These are phyloP conservation scores for Trichosporon ovoides DNA, from an alignment of 1,284 basidiomycete species.

Conservation along the genomic window DNA sequence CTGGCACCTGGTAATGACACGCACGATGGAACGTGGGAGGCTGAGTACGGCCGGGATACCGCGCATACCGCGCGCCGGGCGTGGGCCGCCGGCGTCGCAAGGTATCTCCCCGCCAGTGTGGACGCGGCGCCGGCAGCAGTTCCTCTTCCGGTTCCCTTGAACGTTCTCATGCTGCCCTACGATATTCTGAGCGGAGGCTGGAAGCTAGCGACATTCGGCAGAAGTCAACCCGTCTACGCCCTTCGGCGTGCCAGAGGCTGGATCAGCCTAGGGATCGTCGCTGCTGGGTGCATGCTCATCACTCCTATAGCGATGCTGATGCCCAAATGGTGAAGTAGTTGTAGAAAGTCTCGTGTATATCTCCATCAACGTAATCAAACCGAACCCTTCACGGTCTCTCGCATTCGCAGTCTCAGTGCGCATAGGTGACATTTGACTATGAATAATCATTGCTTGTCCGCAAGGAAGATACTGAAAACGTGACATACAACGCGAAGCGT, in stretches of 20 bases:
- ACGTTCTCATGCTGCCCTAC: slow-evolving; percentile 23
- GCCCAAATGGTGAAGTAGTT: slow-evolving; percentile 10
- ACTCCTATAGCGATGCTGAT: slow-evolving; percentile 13
- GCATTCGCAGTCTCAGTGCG: too few species aligned
- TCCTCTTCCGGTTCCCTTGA: slow-evolving; percentile 23
- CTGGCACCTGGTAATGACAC: slow-evolving; percentile 19
- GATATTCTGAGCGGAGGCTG: slow-evolving; percentile 15
- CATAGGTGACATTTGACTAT: background rate
- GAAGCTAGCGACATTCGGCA: slow-evolving; percentile 3
- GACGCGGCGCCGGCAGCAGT: slow-evolving; percentile 13
- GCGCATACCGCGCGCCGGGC: slow-evolving; percentile 15
- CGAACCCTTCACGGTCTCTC: background rate
- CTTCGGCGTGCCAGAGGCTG: slow-evolving; percentile 18
- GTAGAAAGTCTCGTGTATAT: background rate
- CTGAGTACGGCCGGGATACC: slow-evolving; percentile 19
- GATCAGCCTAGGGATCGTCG: slow-evolving; percentile 18
- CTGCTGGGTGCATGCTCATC: slow-evolving; percentile 12
- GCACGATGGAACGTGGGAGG: slow-evolving; percentile 24
- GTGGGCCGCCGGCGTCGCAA: slow-evolving; percentile 19
- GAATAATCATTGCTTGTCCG: background rate
- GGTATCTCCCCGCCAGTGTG: slow-evolving; percentile 16
- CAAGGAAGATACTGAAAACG: background rate
- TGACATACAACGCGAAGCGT: background rate
- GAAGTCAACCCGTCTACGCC: slow-evolving; percentile 10
- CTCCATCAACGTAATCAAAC: background rate